Percentiles rank a stretch among this genome's conserved stretches.
Evolutionary conservation across 2,329 filamentous ascomycete genomes (phyloP).

Genomic region (Penicillium sp.): DNA sequence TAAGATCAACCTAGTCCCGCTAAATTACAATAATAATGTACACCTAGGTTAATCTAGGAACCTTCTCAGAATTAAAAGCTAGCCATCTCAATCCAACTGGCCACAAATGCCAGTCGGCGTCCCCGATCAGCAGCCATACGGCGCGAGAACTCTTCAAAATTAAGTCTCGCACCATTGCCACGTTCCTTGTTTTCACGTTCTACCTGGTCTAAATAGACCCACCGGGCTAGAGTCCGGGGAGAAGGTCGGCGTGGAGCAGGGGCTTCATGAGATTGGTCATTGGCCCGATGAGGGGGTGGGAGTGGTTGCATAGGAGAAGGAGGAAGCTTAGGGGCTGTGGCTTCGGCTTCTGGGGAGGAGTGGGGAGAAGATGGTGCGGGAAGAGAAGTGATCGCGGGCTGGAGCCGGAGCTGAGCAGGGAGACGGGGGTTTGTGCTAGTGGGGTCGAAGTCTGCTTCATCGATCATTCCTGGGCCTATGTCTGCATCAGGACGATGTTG

Average conservation of each 20-base stretch:
- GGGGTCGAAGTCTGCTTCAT: conserved; percentile 1
- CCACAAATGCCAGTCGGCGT: conserved; percentile 73
- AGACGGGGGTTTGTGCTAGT: conserved; percentile 23
- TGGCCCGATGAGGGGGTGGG: conserved; percentile 24
- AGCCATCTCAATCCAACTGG: conserved; percentile 82
- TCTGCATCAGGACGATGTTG: conserved; percentile 46
- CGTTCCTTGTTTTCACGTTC: conserved; percentile 67
- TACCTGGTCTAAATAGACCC: conserved; percentile 56
- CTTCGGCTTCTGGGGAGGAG: conserved; percentile 33
- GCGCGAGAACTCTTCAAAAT: conserved; percentile 73
- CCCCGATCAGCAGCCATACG: conserved; percentile 69
- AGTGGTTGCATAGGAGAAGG: conserved; percentile 36
- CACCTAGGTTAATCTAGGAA: background rate
- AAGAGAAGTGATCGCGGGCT: conserved; percentile 34
- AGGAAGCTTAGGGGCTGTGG: conserved; percentile 35
- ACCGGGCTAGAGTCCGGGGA: conserved; percentile 44
- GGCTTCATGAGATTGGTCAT: conserved; percentile 13
- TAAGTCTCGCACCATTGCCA: conserved; percentile 72
- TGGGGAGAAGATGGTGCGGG: conserved; percentile 32
- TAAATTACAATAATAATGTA: conserved; percentile 7
- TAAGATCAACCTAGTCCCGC: background rate
- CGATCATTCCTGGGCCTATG: background rate
- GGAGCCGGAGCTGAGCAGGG: conserved; percentile 39
- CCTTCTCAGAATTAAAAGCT: conserved; percentile 55
- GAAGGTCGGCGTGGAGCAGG: conserved; percentile 25